phyloP scores from a whole-genome alignment of 1,284 basidiomycete species.

The Meripilus lineatus region DNA sequence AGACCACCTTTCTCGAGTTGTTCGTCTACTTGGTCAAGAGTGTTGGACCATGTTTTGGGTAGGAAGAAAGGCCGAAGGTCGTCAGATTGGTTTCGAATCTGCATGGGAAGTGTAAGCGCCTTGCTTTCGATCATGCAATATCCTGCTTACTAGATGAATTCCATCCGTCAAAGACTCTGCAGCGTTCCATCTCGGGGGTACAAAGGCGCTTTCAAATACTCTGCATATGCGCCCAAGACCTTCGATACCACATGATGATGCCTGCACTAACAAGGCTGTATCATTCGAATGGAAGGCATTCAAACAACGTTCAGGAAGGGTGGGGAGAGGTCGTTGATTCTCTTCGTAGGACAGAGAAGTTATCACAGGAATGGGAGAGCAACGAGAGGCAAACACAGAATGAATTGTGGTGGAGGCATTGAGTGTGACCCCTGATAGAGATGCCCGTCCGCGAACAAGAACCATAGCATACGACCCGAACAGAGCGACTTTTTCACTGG shows the following conservation, averaged over 20 bases:
- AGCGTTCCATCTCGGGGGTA: constrained; percentile 37
- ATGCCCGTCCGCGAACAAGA: constrained; percentile 51
- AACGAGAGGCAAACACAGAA: constrained; percentile 60
- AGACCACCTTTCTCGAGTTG: constrained; percentile 12
- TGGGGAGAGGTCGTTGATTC: neutral
- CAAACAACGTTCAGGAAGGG: constrained; percentile 13
- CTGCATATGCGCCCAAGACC: constrained; percentile 58
- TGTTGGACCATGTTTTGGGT: constrained; percentile 62
- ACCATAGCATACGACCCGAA: constrained; percentile 52
- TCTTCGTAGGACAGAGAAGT: constrained; percentile 22
- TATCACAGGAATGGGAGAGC: constrained; percentile 59
- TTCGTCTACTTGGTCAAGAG: too few species aligned
- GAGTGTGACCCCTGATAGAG: constrained; percentile 46
- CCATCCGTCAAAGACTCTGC: too few species aligned
- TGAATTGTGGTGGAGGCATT: constrained; percentile 36
- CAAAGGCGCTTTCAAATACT: constrained; percentile 57
- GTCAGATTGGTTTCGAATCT: constrained; percentile 39
- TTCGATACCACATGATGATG: constrained; percentile 52
- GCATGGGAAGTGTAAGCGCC: constrained; percentile 4
- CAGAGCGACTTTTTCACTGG: constrained; percentile 48
- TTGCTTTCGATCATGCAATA: too few species aligned
- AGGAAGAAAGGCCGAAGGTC: constrained; percentile 46
- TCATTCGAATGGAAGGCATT: constrained; percentile 11
- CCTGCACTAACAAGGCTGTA: constrained; percentile 50
- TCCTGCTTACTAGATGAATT: too few species aligned